Percentiles rank a stretch among this genome's conserved stretches.
These are phyloP conservation scores for Saururus chinensis DNA, from an alignment of 164 flowering plant species.

Conservation along the genomic window DNA sequence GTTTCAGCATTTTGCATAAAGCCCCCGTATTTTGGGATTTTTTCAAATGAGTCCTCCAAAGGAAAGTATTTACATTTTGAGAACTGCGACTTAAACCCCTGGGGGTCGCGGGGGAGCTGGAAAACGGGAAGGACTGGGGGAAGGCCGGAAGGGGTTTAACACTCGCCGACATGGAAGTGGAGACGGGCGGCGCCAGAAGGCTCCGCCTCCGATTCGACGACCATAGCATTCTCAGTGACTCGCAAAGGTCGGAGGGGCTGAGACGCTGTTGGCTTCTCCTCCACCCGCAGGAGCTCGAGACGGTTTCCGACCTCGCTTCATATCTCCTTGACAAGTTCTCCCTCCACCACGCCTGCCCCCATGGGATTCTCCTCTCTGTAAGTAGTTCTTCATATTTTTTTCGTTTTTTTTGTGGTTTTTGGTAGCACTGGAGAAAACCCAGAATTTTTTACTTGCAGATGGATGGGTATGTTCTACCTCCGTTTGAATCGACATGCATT, in stretches of 20 bases:
- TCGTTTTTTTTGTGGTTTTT: neutral
- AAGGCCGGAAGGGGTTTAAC: too few species aligned
- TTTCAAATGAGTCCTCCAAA: too few species aligned
- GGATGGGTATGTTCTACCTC: conserved; percentile 83
- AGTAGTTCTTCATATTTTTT: conserved; percentile 5
- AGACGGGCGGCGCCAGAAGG: conserved; percentile 12
- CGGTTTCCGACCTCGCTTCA: conserved; percentile 44
- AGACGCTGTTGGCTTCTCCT: conserved; percentile 55
- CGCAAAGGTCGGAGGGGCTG: conserved; percentile 43
- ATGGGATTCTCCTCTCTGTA: conserved; percentile 69
- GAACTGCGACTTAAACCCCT: conserved; percentile 1
- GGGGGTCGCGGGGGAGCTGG: neutral
- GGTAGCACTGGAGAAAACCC: neutral
- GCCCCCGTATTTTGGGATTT: too few species aligned
- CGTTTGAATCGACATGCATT: conserved; percentile 62
- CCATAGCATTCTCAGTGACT: conserved; percentile 25
- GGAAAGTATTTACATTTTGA: too few species aligned
- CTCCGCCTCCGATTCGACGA: conserved; percentile 42
- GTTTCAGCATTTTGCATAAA: too few species aligned
- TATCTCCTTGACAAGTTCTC: conserved; percentile 35
- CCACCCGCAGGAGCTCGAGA: conserved; percentile 15
- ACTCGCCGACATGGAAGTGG: conserved; percentile 8
- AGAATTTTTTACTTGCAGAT: conserved; percentile 41
- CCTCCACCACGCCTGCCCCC: conserved; percentile 45
- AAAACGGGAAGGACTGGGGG: too few species aligned